Evolutionary conservation across 2,329 filamentous ascomycete genomes (phyloP).

Genomic region (Sarocladiaceae sp.): DNA sequence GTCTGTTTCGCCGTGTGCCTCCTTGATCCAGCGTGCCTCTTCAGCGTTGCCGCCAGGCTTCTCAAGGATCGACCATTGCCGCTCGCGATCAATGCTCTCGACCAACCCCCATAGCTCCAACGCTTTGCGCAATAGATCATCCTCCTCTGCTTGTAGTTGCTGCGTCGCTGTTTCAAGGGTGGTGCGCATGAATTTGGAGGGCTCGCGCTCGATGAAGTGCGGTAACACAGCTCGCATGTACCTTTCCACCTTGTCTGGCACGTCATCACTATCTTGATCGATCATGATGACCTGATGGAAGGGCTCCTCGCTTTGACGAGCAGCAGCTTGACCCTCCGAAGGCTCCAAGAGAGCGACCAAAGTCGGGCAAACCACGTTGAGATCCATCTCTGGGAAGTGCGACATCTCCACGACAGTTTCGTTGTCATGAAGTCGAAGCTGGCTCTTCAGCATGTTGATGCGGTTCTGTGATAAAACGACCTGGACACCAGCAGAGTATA

Average conservation of each 20-base stretch:
- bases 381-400: constrained; percentile 51
- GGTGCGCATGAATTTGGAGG: constrained; percentile 55
- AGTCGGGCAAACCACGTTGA: constrained; percentile 36
- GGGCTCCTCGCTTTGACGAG: constrained; percentile 28
- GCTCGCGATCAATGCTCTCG: constrained; percentile 61
- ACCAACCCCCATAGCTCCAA: constrained; percentile 63
- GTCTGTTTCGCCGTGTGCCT: constrained; percentile 42
- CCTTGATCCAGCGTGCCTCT: constrained; percentile 43
- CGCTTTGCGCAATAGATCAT: constrained; percentile 52
- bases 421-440: constrained; percentile 43
- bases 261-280: constrained; percentile 57
- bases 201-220: constrained; percentile 55
- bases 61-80: constrained; percentile 55
- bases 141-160: constrained; percentile 41
- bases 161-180: constrained; percentile 52
- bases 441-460: constrained; percentile 50
- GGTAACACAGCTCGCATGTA: constrained; percentile 57
- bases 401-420: constrained; percentile 52
- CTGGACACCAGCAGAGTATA: constrained; percentile 62
- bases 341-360: constrained; percentile 29
- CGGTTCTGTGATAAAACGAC: constrained; percentile 57
- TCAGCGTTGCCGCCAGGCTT: constrained; percentile 37
- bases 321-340: constrained; percentile 28
- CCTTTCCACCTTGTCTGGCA: constrained; percentile 53
- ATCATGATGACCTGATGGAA: constrained; percentile 48